Evolutionary conservation across 768 basidiomycete species (phyloP), one percentile per base, ranked within the genome.

Genomic region (Amanita rubescens): DNA sequence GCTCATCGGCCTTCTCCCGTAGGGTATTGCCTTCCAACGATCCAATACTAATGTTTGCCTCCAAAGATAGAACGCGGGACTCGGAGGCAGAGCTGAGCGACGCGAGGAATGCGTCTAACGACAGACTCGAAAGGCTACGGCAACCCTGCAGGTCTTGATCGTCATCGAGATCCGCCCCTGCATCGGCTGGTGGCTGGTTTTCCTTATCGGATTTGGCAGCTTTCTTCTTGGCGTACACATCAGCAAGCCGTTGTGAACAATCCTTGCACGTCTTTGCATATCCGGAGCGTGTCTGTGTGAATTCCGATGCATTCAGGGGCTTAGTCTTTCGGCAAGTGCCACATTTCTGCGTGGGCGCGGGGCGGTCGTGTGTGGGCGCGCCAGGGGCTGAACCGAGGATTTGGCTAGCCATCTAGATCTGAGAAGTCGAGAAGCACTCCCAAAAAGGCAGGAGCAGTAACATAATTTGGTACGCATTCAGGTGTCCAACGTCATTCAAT

Each of bases 31-130:
- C 51, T 22, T 35, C 27, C 32, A 47, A n/a, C 19, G 37, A 41
- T 51, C 52, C n/a, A n/a, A 57, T 19, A 35, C 51, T 47, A 20
- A 49, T 37, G 17, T n/a, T 25, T 50, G 48, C 50, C 46, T 52
- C 27, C 24, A 49, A 39, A 39, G 38, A 39, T 39, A 39, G 38
- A 19, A 39, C 38, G 38, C 38, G 38, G 38, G 38, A n/a, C n/a
- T n/a, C n/a, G n/a, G n/a, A 39, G 38, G 38, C 38, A 5, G 38
- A 39, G 38, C 38, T 12, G 38, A 39, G 38, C 38, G 38, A 39
- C 19, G 38, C 38, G 38, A 39, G 38, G 38, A 39, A 39, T 19
- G 38, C 38, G 38, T 39, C 38, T 39, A 39, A 39, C 12, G 38
- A 15, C 38, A 39, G 38, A 39, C 12, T 39, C 5, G 38, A 39